phyloP scores from a whole-genome alignment of 208 protist genomes.

The Trypanosomatidae sp. region DNA sequence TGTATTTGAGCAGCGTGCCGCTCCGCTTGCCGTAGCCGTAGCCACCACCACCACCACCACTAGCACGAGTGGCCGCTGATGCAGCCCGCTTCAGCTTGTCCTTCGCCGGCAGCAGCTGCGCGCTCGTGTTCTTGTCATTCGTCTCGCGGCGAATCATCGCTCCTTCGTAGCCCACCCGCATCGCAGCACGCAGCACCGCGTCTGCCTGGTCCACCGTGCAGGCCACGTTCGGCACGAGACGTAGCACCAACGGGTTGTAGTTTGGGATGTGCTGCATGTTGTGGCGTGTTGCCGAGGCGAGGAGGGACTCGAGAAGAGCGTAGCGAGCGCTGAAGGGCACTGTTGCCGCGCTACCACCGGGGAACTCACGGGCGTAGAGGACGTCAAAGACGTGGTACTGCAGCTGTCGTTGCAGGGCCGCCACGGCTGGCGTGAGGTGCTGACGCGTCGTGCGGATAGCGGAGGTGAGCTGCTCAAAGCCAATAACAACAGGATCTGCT shows the following conservation, averaged over 20 bases:
- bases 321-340: constrained; percentile 56
- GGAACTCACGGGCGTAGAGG: constrained; percentile 55
- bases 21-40: constrained; percentile 86
- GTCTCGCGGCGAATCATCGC: constrained; percentile 78
- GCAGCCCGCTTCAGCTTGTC: background rate
- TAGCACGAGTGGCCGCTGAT: no score
- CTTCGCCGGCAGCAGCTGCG: background rate
- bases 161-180: constrained; percentile 79
- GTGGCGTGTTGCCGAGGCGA: constrained; percentile 16
- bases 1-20: constrained; percentile 86
- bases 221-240: constrained; percentile 49
- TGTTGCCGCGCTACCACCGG: constrained; percentile 3
- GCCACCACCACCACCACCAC: constrained; percentile 18
- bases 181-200: constrained; percentile 33
- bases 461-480: constrained; percentile 75
- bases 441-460: constrained; percentile 78
- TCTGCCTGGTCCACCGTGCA: constrained; percentile 38
- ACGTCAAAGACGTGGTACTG: constrained; percentile 91
- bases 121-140: background rate
- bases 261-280: constrained; percentile 13
- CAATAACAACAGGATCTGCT: constrained; percentile 25
- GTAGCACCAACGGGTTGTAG: constrained; percentile 39
- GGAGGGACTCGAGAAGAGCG: constrained; percentile 32
- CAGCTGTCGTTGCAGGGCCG: constrained; percentile 55
- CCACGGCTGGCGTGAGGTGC: constrained; percentile 50